phyloP scores from a whole-genome alignment of 1,139 yeast species.

The Pichiaceae sp. region DNA sequence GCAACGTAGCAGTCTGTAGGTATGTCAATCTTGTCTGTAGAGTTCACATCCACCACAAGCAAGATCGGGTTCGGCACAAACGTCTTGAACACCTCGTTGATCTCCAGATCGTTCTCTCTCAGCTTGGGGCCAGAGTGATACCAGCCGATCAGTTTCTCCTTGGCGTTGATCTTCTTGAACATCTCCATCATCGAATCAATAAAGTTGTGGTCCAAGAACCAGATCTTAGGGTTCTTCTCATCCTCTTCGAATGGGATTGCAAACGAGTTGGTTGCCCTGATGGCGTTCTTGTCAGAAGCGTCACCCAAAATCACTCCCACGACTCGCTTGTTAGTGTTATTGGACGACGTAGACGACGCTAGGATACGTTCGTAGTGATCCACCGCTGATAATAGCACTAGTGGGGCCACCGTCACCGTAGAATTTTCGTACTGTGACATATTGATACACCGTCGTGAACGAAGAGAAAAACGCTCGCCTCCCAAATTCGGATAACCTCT shows the following conservation, averaged over 20 bases:
- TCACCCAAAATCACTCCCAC: conserved; percentile 94
- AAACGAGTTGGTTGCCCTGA: conserved; percentile 68
- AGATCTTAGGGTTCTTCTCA: conserved; percentile 83
- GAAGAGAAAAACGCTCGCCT: no score
- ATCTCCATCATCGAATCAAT: conserved; percentile 96
- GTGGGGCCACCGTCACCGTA: conserved; percentile 87
- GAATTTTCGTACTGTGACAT: conserved; percentile 14
- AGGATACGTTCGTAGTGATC: conserved; percentile 84
- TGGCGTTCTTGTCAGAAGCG: conserved; percentile 32
- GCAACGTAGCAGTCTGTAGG: conserved; percentile 96
- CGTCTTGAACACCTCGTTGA: conserved; percentile 81
- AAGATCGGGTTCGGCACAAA: conserved; percentile 79
- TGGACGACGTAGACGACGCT: conserved; percentile 25
- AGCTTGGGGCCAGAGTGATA: conserved; percentile 96
- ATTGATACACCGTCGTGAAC: no score
- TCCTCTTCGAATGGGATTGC: conserved; percentile 97
- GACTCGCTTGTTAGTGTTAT: conserved; percentile 70
- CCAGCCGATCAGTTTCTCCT: conserved; percentile 96
- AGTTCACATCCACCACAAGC: conserved; percentile 87
- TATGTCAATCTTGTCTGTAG: conserved; percentile 65
- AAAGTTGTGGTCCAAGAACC: conserved; percentile 96
- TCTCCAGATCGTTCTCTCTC: conserved; percentile 78
- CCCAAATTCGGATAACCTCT: no score
- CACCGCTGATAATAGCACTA: conserved; percentile 87
- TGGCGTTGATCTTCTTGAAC: conserved; percentile 96